Base-by-base conservation (phyloP, 2,329 filamentous ascomycete species). In the Grosmannia huntii region DNA sequence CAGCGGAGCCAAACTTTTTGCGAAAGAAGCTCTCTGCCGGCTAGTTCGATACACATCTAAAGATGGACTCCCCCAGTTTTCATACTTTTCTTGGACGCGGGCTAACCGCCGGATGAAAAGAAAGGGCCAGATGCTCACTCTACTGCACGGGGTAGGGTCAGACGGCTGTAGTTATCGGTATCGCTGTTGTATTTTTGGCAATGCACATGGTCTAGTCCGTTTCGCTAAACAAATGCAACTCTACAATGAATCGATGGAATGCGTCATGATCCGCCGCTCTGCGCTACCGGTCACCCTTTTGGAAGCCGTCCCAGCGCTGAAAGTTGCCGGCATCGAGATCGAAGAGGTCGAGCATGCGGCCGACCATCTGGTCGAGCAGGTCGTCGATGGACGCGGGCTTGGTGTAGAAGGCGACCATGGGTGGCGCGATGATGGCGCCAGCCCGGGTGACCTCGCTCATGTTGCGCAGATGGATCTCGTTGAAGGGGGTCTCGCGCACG, bases 381-480 rank as follows among this genome's bases (percentile, higher is more conserved):
- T 76, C 75, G 5, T 76, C 70, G 2, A 76, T 60, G 2, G 63
- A 65, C 0, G 62, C 61, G 10, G 75, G 70, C 49, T 65, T 64
- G 9, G 70, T 76, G 61, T 78, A 77, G 46, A 72, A 76, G 0
- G 72, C 74, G 4, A 70, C 68, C 1, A 78, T 71, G 1, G 74
- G 72, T 3, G 75, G 75, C 31, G 71, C 74, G 12, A 78, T 72
- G 4, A 76, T 65, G 0, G 73, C 75, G 0, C 73, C 73, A 0
- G 69, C 69, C 1, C 63, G 60, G 14, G 62, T 64, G 4, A 76
- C 62, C 14, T 64, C 64, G 33, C 74, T 59, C 75, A 79, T 78
- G 59, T 77, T 77, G 1, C 69, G 60, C 16, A 74, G 62, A 64
- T 79, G 75, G 25, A 77, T 75, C n/a, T 72, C 70, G 59, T 71